phyloP scores from a whole-genome alignment of 345 rosid species.

The Camelina laxa region DNA sequence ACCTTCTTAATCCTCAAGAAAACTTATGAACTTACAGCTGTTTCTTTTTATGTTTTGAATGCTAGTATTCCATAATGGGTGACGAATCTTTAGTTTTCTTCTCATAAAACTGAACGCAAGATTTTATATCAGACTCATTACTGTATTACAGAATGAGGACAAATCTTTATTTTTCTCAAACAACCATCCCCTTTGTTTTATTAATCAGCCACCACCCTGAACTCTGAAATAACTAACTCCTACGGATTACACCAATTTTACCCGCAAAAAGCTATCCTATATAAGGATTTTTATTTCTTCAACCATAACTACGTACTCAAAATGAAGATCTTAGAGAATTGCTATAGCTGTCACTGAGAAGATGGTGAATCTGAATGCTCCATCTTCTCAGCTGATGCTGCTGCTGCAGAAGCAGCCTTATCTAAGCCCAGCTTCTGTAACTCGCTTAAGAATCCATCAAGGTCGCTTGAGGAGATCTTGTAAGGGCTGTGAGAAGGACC shows the following conservation, averaged over 20 bases:
- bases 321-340: slow-evolving; percentile 8
- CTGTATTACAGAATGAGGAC: not conserved
- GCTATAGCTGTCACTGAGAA: slow-evolving; percentile 22
- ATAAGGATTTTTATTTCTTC: slow-evolving; percentile 14
- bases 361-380: slow-evolving; percentile 21
- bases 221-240: not conserved
- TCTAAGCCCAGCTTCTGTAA: slow-evolving; percentile 74
- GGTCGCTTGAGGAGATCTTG: slow-evolving; percentile 61
- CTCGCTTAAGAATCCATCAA: slow-evolving; percentile 65
- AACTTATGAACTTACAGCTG: not conserved
- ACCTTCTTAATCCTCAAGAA: not conserved
- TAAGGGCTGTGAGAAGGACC: slow-evolving; percentile 79
- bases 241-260: not conserved
- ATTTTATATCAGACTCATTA: not conserved
- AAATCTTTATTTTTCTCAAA: not conserved
- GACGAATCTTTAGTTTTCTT: not conserved
- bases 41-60: not conserved
- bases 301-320: not conserved
- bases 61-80: slow-evolving; percentile 9
- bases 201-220: not conserved
- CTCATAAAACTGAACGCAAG: not conserved
- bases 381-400: slow-evolving; percentile 60
- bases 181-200: not conserved
- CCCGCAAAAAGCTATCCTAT: not conserved
- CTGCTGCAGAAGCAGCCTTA: slow-evolving; percentile 73